Evolutionary conservation across 768 basidiomycete species (phyloP).

Genomic region (Astraeus odoratus): DNA sequence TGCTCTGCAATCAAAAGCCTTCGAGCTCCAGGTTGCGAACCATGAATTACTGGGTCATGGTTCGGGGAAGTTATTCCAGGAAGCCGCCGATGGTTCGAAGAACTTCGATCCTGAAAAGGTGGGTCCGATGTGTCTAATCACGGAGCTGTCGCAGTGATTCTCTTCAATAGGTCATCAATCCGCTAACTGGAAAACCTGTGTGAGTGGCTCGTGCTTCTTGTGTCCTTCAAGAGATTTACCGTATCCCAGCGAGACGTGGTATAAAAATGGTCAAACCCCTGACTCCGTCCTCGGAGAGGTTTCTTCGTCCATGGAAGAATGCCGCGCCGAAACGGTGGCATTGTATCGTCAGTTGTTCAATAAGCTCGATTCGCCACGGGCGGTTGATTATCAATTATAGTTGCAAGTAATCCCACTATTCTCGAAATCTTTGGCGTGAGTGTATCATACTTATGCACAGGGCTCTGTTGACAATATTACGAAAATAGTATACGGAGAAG

Average conservation of each 20-base stretch:
- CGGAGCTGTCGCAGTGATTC: neutral
- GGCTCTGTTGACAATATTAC: neutral
- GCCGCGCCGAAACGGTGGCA: constrained; percentile 84
- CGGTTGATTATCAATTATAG: constrained; percentile 27
- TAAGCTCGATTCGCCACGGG: neutral
- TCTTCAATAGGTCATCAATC: constrained; percentile 59
- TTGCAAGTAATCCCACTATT: constrained; percentile 69
- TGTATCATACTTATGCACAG: neutral
- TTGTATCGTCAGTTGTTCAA: constrained; percentile 53
- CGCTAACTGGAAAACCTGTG: constrained; percentile 72
- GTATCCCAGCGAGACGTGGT: constrained; percentile 64
- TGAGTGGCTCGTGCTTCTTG: constrained; percentile 25
- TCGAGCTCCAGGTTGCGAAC: constrained; percentile 86
- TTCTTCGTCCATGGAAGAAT: constrained; percentile 89
- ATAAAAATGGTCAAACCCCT: constrained; percentile 80
- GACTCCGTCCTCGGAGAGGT: constrained; percentile 80
- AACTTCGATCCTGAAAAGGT: constrained; percentile 75
- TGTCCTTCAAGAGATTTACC: neutral
- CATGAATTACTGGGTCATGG: constrained; percentile 87
- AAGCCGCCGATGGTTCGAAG: constrained; percentile 64
- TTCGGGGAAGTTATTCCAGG: constrained; percentile 76
- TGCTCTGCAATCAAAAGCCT: constrained; percentile 69
- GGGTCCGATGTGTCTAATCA: neutral
- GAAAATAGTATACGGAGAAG: constrained; percentile 52
- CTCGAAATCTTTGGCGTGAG: constrained; percentile 74